Base-by-base conservation (phyloP, 1,284 basidiomycete genomes). In the Hymenochaete sp. region DNA sequence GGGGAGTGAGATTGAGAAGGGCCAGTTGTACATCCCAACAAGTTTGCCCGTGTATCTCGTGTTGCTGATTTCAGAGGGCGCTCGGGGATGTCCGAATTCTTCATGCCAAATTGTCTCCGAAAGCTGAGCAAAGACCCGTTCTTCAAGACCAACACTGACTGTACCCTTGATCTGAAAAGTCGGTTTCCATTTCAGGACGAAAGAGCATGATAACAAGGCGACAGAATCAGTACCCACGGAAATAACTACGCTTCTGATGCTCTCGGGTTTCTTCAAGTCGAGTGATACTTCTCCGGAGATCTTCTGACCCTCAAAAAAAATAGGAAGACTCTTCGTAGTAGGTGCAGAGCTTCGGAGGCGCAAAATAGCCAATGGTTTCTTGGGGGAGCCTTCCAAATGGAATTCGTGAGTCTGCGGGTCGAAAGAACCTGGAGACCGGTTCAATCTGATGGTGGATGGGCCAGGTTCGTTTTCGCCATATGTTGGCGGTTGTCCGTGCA, bases 1-100 rank as follows among this genome's bases (percentile, higher is more conserved):
- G 2, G 47, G 37, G 16, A 54, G 36, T 24, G 22, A 22, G 13
- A 53, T 43, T 21, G 42, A 49, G 21, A 49, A 49, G 9, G 42
- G 24, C 47, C 47, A 49, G 6, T 38, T 41, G 27, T 49, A 49
- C 11, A n/a, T 11, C 14, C 47, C 47, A 14, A 38, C 33, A 14
- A 49, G 37, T 21, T 55, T 55, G 7, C 37, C 39, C 37, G 27
- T 40, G 26, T 35, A 42, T 22, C 37, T 40, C n/a, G 24, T 29
- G 38, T 25, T 6, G 24, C n/a, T 28, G 9, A 24, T 38, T 9
- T 24, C 26, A 32, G 31, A 28, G 14, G 42, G 18, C 25, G 26
- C 29, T 37, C 48, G 26, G 24, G 28, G 32, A 42, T 45, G 32
- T 16, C 37, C 47, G 27, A 13, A 32, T 13, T 29, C 41, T n/a